phyloP scores from a whole-genome alignment of 129 eudicot genomes.

The Glebionis coronaria region DNA sequence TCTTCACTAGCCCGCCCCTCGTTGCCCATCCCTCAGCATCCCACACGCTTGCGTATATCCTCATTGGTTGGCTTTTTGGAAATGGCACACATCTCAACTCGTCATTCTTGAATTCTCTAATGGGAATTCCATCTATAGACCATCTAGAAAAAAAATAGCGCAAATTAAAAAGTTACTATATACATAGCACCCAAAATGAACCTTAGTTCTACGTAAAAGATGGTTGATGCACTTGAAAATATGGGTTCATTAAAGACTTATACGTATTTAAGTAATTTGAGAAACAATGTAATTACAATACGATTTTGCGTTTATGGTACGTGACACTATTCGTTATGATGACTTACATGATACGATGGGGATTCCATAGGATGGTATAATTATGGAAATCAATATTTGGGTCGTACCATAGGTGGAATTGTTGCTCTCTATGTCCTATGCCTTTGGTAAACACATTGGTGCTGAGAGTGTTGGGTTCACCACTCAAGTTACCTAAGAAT shows the following conservation, averaged over 20 bases:
- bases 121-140: too few species aligned
- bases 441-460: slow-evolving; percentile 32
- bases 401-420: slow-evolving; percentile 31
- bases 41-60: slow-evolving; percentile 18
- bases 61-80: too few species aligned
- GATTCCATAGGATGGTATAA: too few species aligned
- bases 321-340: too few species aligned
- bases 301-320: too few species aligned
- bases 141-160: too few species aligned
- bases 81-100: too few species aligned
- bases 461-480: slow-evolving; percentile 28
- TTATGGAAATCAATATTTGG: slow-evolving; percentile 32
- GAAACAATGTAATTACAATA: too few species aligned
- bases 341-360: too few species aligned
- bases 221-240: neutral
- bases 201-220: neutral
- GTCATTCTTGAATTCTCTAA: too few species aligned
- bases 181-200: neutral
- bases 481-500: slow-evolving; percentile 27
- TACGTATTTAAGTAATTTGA: too few species aligned
- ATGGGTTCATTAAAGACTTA: too few species aligned
- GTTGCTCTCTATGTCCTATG: slow-evolving; percentile 30
- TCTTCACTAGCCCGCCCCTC: slow-evolving; percentile 21
- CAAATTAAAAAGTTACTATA: neutral
- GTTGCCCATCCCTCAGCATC: slow-evolving; percentile 23